Base-by-base conservation (phyloP, 2,329 filamentous ascomycete species). In the Hypoxylon sp. region DNA sequence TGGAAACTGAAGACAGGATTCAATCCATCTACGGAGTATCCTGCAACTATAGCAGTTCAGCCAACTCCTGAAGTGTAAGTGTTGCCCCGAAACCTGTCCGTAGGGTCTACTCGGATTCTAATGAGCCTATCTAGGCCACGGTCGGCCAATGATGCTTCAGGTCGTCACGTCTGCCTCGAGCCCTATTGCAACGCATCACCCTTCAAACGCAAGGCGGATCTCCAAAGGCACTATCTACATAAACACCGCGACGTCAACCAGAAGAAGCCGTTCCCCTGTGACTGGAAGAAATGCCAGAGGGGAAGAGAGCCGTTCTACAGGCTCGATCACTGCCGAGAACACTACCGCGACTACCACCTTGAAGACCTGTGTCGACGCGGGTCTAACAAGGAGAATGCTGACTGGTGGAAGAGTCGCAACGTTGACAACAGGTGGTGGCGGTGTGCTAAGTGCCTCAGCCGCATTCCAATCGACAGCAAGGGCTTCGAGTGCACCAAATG, bases 321-420 rank as follows among this genome's bases (percentile, higher is more conserved):
- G 35, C 82, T 84, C 33, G 87, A 89, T 69, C 87, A 89, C 77
- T 87, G 83, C 74, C 82, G 87, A 39, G 86, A 88, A 63, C 87
- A 89, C 74, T 81, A 87, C 39, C 83, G 87, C 33, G 83, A 86
- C 50, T 86, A 80, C 68, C 87, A 89, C 80, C 80, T 80, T 60
- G 87, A 89, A 73, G 85, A 88, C 62, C 52, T 77, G 24, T 26
- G 66, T 31, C 75, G 66, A 39, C 73, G 77, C 51, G 69, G 71
- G 19, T 57, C 66, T 59, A 69, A 46, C 66, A 77, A 67, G 52
- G 72, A 76, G 54, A 69, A 77, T 62, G 74, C 77, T 44, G 77
- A 79, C 39, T 79, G 78, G 67, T 84, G 81, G 82, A 73, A 81
- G 9, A 78, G 74, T 51, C 80, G 84, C 64, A 78, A 80, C 58